Evolutionary conservation across 2,329 filamentous ascomycete species (phyloP).

Genomic region (Davidsoniella neocaledoniae): DNA sequence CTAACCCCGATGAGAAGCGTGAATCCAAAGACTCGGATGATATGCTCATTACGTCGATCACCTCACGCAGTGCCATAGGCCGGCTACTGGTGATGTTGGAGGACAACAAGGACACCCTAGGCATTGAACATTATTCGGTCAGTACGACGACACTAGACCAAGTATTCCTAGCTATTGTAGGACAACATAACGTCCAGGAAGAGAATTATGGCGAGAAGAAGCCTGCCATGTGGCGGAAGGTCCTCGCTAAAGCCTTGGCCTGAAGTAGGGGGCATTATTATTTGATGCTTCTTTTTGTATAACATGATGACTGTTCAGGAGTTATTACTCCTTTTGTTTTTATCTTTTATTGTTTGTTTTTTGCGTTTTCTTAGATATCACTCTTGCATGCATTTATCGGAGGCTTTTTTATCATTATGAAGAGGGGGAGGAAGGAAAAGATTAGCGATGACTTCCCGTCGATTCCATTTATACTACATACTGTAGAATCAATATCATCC

Average conservation of each 20-base stretch:
- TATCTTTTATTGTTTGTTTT: constrained; percentile 1
- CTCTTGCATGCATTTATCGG: not conserved
- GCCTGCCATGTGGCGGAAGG: constrained; percentile 8
- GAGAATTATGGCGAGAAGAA: constrained; percentile 37
- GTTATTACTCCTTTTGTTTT: not conserved
- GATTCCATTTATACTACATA: too few relatives aligned
- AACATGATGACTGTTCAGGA: too few relatives aligned
- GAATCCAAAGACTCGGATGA: constrained; percentile 15
- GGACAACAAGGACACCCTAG: constrained; percentile 47
- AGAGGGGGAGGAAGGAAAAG: too few relatives aligned
- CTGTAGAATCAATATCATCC: too few relatives aligned
- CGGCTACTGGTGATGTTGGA: constrained; percentile 58
- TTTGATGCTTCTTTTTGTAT: too few relatives aligned
- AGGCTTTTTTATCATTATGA: not conserved
- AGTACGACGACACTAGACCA: constrained; percentile 78
- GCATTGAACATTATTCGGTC: constrained; percentile 74
- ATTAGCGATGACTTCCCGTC: too few relatives aligned
- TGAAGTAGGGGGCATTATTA: not conserved
- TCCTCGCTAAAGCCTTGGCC: not conserved
- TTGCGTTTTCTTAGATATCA: not conserved
- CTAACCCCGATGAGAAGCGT: not conserved
- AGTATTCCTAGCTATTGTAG: constrained; percentile 76
- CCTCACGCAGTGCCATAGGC: constrained; percentile 39
- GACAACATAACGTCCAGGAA: constrained; percentile 60
- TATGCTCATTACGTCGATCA: constrained; percentile 4